Conservation (phyloP, 768 basidiomycete species). For the Mycena belliarum region DNA sequence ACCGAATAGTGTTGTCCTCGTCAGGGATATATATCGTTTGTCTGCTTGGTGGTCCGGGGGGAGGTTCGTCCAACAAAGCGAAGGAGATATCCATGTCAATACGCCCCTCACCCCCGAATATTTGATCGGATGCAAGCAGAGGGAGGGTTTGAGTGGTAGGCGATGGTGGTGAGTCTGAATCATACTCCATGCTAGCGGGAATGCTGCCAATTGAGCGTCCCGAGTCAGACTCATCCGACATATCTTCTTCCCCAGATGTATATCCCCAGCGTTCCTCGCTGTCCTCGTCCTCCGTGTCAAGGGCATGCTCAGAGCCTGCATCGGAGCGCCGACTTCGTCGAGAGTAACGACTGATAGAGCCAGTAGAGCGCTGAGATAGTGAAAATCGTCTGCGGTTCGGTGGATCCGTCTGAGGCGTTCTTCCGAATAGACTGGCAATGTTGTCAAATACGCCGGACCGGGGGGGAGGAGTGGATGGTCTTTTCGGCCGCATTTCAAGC, state of each 20-base stretch:
- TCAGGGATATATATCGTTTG: slow-evolving; percentile 87
- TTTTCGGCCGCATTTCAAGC: slow-evolving; percentile 28
- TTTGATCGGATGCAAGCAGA: slow-evolving; percentile 68
- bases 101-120: slow-evolving; percentile 82
- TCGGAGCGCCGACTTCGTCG: slow-evolving; percentile 58
- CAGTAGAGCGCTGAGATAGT: slow-evolving; percentile 56
- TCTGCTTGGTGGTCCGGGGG: slow-evolving; percentile 78
- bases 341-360: slow-evolving; percentile 50
- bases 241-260: slow-evolving; percentile 80
- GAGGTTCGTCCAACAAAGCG: slow-evolving; percentile 66
- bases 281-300: slow-evolving; percentile 55
- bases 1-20: slow-evolving; percentile 86
- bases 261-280: slow-evolving; percentile 86
- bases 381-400: slow-evolving; percentile 51
- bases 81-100: slow-evolving; percentile 77
- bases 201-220: slow-evolving; percentile 40
- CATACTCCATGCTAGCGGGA: slow-evolving; percentile 67
- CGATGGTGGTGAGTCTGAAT: slow-evolving; percentile 70
- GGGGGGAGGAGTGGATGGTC: slow-evolving; percentile 35
- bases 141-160: slow-evolving; percentile 56
- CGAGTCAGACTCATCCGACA: slow-evolving; percentile 41
- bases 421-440: slow-evolving; percentile 66
- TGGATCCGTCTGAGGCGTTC: slow-evolving; percentile 42
- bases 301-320: slow-evolving; percentile 58
- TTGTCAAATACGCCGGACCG: slow-evolving; percentile 60